phyloP scores from a whole-genome alignment of 2,329 filamentous ascomycete genomes.

The Fusarium brachygibbosum region DNA sequence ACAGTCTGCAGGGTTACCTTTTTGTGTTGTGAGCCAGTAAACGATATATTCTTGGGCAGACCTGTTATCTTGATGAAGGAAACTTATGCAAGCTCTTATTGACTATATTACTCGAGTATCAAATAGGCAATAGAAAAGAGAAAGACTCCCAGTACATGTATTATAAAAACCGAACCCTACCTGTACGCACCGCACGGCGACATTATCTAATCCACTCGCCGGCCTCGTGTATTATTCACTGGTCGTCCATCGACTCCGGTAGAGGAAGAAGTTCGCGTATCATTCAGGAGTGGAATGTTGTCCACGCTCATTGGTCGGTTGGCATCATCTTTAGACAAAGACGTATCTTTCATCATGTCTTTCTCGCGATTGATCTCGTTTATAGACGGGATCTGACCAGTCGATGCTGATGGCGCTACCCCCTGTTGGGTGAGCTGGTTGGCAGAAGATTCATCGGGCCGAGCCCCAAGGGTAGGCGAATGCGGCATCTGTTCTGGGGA shows the following conservation, averaged over 20 bases:
- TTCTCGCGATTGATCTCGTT: conserved; percentile 40
- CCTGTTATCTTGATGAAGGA: background rate
- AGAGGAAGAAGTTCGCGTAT: conserved; percentile 53
- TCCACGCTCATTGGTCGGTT: conserved; percentile 59
- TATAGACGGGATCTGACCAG: conserved; percentile 32
- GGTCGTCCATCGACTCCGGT: conserved; percentile 61
- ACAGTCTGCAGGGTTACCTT: too few species aligned
- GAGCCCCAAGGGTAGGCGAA: conserved; percentile 53
- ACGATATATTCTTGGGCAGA: background rate
- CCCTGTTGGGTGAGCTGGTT: conserved; percentile 28
- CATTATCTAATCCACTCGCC: conserved; percentile 54
- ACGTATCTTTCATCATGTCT: conserved; percentile 27
- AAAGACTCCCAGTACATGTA: background rate
- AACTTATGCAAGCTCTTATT: background rate
- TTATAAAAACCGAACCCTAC: background rate
- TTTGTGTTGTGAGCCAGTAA: background rate
- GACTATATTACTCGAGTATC: background rate
- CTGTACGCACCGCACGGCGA: background rate
- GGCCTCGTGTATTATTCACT: conserved; percentile 63
- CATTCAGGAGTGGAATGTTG: conserved; percentile 69
- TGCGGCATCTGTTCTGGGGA: conserved; percentile 63
- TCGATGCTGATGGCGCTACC: conserved; percentile 33
- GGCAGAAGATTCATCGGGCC: conserved; percentile 41
- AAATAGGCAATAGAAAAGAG: background rate
- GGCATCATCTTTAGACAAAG: conserved; percentile 37